Base-by-base conservation (phyloP, 2,329 filamentous ascomycete species). In the Calonectria crousiana region DNA sequence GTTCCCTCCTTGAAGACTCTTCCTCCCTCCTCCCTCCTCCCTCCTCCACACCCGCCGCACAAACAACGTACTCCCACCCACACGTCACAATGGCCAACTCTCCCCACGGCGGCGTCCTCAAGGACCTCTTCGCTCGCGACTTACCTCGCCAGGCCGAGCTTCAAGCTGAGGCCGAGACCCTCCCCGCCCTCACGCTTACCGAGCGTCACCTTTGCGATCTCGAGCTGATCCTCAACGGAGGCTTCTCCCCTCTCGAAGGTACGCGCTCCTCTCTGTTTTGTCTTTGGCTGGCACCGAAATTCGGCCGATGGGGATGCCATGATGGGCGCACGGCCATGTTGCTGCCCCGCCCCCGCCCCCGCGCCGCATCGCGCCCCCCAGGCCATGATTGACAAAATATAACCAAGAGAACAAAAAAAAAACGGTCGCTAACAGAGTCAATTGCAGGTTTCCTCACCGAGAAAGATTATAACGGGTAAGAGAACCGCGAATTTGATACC, bases 201-300 rank as follows among this genome's bases (percentile, higher is more conserved):
- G 97, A 99, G 90, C 93, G 97, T 82, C 97, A 99, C 88, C 93
- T 99, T 65, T 99, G 97, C 88, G 97, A 99, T 90, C 91, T 99
- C 79, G 97, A 99, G 88, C 88, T 99, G 87, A 95, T 99, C 83
- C 93, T 99, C 86, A 98, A 95, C 86, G 97, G 97, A 84, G 97
- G 97, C 78, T 99, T 99, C 89, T 98, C 96, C 78, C 97, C 97
- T 74, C 92, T 99, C 51, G 96, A 99, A 92, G 97, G 96, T 97
- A 80, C 67, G 78, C 67, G 44, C 62, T 82, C 77, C 92, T 44
- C 38, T 41, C 26, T 49, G 32, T 51, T 18, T 65, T 74, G 11
- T 28, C n/a, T 3, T 58, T 65, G 67, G 60, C 66, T 72, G 73
- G 56, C 65, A 49, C 74, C 53, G 70, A 76, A 69, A 76, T 76